Conservation (phyloP, 371 early-diverging fungal genomes). For the Saksenaea oblongispora region DNA sequence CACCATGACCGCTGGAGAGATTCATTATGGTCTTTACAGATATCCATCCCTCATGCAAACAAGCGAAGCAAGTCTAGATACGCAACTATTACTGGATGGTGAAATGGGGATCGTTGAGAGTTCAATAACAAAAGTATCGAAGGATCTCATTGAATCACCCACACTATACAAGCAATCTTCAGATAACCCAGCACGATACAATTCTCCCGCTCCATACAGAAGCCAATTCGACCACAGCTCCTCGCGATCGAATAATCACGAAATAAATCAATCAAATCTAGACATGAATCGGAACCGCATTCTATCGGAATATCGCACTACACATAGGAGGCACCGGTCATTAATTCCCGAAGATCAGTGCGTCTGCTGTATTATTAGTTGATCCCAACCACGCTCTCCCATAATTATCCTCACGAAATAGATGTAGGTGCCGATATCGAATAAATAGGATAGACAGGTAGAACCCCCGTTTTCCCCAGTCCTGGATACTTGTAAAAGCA, state of each 20-base stretch:
- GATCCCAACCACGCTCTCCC: background rate
- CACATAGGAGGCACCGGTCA: background rate
- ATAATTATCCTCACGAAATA: background rate
- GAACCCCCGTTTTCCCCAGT: background rate
- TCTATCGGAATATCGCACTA: background rate
- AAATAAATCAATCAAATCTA: background rate
- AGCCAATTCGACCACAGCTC: background rate
- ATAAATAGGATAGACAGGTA: background rate
- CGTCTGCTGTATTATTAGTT: background rate
- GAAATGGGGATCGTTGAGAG: background rate
- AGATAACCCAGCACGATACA: background rate
- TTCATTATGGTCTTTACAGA: constrained; percentile 27
- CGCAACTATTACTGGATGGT: background rate
- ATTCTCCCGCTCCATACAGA: background rate
- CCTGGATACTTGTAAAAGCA: too few species aligned
- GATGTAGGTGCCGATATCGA: background rate
- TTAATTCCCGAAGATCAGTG: background rate
- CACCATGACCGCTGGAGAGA: constrained; percentile 30
- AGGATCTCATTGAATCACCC: background rate
- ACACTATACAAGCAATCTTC: background rate
- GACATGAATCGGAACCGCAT: background rate
- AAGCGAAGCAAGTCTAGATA: background rate
- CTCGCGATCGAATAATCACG: background rate
- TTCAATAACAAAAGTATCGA: background rate
- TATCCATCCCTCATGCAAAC: constrained; percentile 14